These are phyloP conservation scores for Fusarium equiseti DNA, from an alignment of 2,329 filamentous ascomycete species.

Conservation along the genomic window DNA sequence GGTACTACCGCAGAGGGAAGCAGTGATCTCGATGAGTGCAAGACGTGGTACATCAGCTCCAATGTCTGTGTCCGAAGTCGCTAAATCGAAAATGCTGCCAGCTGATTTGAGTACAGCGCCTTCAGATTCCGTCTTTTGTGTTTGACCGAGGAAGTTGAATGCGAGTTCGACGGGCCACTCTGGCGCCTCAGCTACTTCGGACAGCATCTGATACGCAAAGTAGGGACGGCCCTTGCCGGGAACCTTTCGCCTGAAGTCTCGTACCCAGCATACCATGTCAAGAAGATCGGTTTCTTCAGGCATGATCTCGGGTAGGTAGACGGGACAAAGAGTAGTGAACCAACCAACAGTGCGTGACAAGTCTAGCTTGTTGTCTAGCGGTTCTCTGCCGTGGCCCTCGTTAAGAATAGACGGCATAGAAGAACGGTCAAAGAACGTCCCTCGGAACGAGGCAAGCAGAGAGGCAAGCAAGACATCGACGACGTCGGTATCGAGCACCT, in stretches of 20 bases:
- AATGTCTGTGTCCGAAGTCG: conserved; percentile 21
- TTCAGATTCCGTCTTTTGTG: neutral
- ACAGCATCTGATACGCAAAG: conserved; percentile 24
- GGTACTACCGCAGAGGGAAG: neutral
- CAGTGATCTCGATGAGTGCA: conserved; percentile 35
- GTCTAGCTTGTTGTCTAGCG: conserved; percentile 45
- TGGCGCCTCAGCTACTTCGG: neutral
- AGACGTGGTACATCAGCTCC: conserved; percentile 26
- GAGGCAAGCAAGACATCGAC: conserved; percentile 52
- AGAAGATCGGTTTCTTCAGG: conserved; percentile 15
- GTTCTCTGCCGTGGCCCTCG: conserved; percentile 55
- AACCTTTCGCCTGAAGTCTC: conserved; percentile 40
- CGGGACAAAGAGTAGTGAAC: conserved; percentile 51
- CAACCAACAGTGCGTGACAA: conserved; percentile 53
- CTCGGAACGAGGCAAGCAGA: conserved; percentile 44
- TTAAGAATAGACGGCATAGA: conserved; percentile 47
- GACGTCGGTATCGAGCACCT: conserved; percentile 48
- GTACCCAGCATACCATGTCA: conserved; percentile 35
- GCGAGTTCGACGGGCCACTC: conserved; percentile 30
- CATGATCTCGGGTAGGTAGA: conserved; percentile 35
- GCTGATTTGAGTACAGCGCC: conserved; percentile 19
- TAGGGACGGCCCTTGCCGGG: conserved; percentile 41
- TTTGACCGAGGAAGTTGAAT: conserved; percentile 41
- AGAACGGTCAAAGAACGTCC: conserved; percentile 47
- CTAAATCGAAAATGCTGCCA: conserved; percentile 5